Percentiles rank a stretch among this genome's conserved stretches.
These are phyloP conservation scores for Cutaneotrichosporon cavernicola DNA, from an alignment of 1,284 basidiomycete species.

Conservation along the genomic window DNA sequence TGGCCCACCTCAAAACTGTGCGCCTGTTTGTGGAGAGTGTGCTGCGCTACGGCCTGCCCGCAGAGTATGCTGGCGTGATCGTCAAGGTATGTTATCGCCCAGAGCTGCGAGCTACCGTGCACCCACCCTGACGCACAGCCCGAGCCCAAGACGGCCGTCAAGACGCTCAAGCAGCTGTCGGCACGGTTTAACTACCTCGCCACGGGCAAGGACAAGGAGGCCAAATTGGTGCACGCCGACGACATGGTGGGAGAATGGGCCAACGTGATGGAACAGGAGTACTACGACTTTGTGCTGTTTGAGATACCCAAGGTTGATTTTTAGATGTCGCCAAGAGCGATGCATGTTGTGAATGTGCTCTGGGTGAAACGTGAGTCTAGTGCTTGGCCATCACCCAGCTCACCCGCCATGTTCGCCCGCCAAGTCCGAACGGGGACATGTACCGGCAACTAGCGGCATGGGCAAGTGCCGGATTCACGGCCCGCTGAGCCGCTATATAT, in stretches of 20 bases:
- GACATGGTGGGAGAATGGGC: slow-evolving; percentile 83
- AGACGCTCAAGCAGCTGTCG: slow-evolving; percentile 71
- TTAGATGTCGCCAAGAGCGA: slow-evolving; percentile 15
- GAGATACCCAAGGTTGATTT: slow-evolving; percentile 56
- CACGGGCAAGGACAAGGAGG: slow-evolving; percentile 47
- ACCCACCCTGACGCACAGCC: slow-evolving; percentile 59
- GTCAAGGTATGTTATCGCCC: slow-evolving; percentile 65
- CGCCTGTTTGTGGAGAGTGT: slow-evolving; percentile 94
- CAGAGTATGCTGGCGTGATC: slow-evolving; percentile 78
- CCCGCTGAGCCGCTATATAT: not conserved
- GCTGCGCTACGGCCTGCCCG: slow-evolving; percentile 89
- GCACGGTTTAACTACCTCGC: slow-evolving; percentile 75
- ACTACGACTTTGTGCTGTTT: slow-evolving; percentile 87
- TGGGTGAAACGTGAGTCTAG: not conserved
- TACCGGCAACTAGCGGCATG: not conserved
- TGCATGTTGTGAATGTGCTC: slow-evolving; percentile 22
- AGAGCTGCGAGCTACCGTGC: not conserved
- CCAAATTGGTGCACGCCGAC: slow-evolving; percentile 13
- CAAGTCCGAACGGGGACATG: not conserved
- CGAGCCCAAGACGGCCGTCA: slow-evolving; percentile 79
- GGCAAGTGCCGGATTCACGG: not conserved
- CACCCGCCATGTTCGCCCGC: not conserved
- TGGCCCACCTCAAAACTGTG: slow-evolving; percentile 90
- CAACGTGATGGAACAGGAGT: slow-evolving; percentile 86
- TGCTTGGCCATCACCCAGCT: not conserved